A percentile compares a stretch with the other conserved stretches of the same genome.
phyloP scores from a whole-genome alignment of 192 early-diverging fungal species.

The Cladochytrium replicatum region DNA sequence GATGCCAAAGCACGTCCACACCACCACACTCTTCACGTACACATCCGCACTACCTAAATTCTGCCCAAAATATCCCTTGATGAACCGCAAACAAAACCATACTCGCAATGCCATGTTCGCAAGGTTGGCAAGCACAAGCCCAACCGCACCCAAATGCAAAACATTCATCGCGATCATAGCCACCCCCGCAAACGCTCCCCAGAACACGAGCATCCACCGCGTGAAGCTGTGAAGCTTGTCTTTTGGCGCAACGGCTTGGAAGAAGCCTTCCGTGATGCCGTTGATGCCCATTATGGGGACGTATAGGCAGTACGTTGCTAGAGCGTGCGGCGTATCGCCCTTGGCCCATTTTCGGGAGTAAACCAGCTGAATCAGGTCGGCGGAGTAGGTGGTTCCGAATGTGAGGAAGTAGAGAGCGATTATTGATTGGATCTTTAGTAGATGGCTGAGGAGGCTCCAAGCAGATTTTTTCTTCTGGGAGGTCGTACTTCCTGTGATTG shows the following conservation, averaged over 20 bases:
- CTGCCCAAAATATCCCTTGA: constrained; percentile 51
- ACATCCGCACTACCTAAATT: no score
- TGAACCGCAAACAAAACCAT: constrained; percentile 56
- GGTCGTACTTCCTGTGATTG: constrained; percentile 5
- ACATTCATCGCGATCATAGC: constrained; percentile 51
- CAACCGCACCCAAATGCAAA: constrained; percentile 55
- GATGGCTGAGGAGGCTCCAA: constrained; percentile 17
- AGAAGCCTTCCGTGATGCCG: constrained; percentile 88
- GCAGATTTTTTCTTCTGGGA: background rate
- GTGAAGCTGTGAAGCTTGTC: constrained; percentile 51
- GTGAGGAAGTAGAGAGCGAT: constrained; percentile 65
- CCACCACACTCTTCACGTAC: no score
- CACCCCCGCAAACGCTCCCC: constrained; percentile 51
- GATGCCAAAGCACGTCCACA: no score
- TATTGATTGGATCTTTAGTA: constrained; percentile 52
- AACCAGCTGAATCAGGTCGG: constrained; percentile 52
- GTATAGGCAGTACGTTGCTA: constrained; percentile 78
- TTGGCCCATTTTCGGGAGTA: constrained; percentile 45
- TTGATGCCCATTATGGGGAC: constrained; percentile 92
- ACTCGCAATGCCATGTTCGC: constrained; percentile 75
- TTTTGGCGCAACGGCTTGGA: constrained; percentile 72
- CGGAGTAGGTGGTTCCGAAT: constrained; percentile 78
- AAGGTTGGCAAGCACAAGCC: constrained; percentile 78
- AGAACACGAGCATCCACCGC: constrained; percentile 66
- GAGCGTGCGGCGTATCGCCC: constrained; percentile 32